phyloP scores from a whole-genome alignment of 2,329 filamentous ascomycete species.

The Penicillium sp. region DNA sequence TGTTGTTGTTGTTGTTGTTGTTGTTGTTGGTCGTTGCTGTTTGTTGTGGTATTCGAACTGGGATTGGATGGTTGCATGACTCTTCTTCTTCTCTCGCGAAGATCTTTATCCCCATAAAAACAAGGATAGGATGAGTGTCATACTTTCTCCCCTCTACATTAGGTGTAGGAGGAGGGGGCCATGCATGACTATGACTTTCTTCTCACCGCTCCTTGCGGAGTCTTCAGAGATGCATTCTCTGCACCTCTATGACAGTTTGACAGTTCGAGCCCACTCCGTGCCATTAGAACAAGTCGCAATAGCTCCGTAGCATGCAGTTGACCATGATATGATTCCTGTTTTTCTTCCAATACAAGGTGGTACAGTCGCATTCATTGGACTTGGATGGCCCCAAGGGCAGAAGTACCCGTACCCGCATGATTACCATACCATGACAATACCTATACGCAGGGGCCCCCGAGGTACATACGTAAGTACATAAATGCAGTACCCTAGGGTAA shows the following conservation, averaged over 20 bases:
- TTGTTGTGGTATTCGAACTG: too few species aligned
- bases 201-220: slow-evolving; percentile 15
- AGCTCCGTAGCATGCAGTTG: slow-evolving; percentile 10
- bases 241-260: background rate
- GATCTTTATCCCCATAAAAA: background rate
- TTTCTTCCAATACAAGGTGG: background rate
- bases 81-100: background rate
- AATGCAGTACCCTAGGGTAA: background rate
- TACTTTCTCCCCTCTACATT: background rate
- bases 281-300: slow-evolving; percentile 1
- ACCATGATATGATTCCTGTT: slow-evolving; percentile 11
- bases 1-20: too few species aligned
- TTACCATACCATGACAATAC: background rate
- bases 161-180: background rate
- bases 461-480: background rate
- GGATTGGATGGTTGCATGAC: too few species aligned
- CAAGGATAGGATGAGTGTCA: background rate
- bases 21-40: too few species aligned
- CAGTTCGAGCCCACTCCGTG: slow-evolving; percentile 4
- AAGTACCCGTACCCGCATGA: background rate
- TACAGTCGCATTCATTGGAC: too few species aligned
- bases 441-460: background rate
- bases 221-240: background rate
- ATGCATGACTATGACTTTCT: slow-evolving; percentile 5
- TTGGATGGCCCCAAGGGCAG: too few species aligned